Base-by-base conservation (phyloP, 2,329 filamentous ascomycete genomes). In the Plenodomus biglobosus region DNA sequence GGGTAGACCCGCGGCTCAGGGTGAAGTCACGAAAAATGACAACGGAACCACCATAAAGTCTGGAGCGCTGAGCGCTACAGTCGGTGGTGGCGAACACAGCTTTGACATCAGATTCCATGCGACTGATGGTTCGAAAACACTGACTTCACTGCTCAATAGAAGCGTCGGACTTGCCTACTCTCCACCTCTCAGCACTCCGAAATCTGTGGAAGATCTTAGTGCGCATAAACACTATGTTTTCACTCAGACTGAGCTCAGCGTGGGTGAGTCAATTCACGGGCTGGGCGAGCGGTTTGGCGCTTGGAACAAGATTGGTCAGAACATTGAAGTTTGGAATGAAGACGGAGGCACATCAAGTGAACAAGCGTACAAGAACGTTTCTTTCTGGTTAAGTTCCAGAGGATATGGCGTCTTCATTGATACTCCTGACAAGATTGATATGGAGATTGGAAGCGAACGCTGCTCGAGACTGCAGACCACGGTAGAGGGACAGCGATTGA, bases 381-480 rank as follows among this genome's bases (percentile, higher is more conserved):
- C 83, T 0, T 87, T 88, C 68, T 88, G 83, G 79, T 73, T 88
- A 56, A 86, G 82, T 62, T 87, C 83, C 11, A 78, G 80, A n/a
- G 87, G 87, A 0, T 92, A 91, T 65, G 88, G 88, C 17, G 76
- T 91, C 24, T 90, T 91, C 64, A 82, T 91, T 50, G 87, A 90
- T 64, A 82, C 83, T 5, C 78, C 86, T 0, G 86, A 86, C 18
- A 80, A 79, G 38, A 82, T 90, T 5, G 86, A 88, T 47, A 75
- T 90, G 8, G 87, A 90, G 66, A 78, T 91, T 49, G 86, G 87
- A 2, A 88, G 85, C 55, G 87, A 90, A 73, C 75, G 87, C n/a
- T 85, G 82, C 50, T 85, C 80, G 36, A 78, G 87, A 42, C 79
- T 90, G 3, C 87, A 90, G 71, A 85, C 85, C 1, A 84, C 81